Percentiles rank a stretch among this genome's conserved stretches.
phyloP scores from a whole-genome alignment of 2,329 filamentous ascomycete genomes.

The Plenodomus biglobosus region DNA sequence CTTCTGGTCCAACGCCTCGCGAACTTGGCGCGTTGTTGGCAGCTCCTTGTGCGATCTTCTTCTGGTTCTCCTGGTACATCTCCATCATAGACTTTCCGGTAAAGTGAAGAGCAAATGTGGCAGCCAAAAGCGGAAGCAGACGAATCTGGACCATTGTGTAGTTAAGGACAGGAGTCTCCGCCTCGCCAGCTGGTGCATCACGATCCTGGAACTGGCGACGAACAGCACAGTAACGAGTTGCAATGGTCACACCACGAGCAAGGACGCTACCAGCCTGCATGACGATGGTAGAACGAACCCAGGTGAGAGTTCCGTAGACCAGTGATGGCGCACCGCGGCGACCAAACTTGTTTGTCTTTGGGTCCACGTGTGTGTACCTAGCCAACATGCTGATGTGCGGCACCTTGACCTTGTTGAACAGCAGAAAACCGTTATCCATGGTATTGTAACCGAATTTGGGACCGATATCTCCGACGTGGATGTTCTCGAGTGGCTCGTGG shows the following conservation, averaged over 20 bases:
- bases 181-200: constrained; percentile 61
- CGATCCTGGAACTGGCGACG: constrained; percentile 77
- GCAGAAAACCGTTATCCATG: constrained; percentile 79
- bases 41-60: constrained; percentile 58
- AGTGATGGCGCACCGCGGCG: constrained; percentile 67
- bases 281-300: constrained; percentile 72
- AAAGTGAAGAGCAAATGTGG: constrained; percentile 77
- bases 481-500: constrained; percentile 53
- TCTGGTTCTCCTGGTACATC: constrained; percentile 72
- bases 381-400: constrained; percentile 74
- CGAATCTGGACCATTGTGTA: constrained; percentile 81
- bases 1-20: constrained; percentile 67
- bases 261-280: constrained; percentile 71
- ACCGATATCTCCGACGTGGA: constrained; percentile 76
- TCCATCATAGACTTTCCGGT: constrained; percentile 76
- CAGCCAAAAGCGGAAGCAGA: constrained; percentile 69
- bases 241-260: constrained; percentile 76
- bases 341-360: constrained; percentile 67
- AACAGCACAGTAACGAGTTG: constrained; percentile 71
- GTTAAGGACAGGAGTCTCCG: constrained; percentile 75
- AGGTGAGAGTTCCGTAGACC: constrained; percentile 75
- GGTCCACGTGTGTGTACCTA: constrained; percentile 68
- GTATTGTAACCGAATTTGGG: constrained; percentile 79
- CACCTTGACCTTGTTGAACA: constrained; percentile 75
- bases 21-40: constrained; percentile 36